Evolutionary conservation across 441 rosid genomes (phyloP), one percentile per base, ranked within the genome.

Genomic region (Theobroma grandiflorum): DNA sequence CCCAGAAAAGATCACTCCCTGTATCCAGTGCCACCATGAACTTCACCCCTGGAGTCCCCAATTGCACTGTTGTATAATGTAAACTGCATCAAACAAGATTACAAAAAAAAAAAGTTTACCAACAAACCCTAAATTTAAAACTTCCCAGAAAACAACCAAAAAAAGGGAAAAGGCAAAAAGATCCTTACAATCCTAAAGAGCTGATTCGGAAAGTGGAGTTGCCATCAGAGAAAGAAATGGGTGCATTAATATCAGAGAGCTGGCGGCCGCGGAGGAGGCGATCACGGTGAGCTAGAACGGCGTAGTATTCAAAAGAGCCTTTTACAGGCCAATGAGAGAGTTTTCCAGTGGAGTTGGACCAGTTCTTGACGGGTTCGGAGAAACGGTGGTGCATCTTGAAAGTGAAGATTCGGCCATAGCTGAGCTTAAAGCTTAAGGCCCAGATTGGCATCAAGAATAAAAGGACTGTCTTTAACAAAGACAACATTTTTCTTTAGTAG

Each of bases 11-110:
- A 79, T 93, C 96, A 72, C 99, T 94, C 26, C 98, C 95, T 0
- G 98, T 90, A 78, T 92, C 99, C 26, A 91, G 93, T 6, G 98
- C 98, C 91, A 90, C 97, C 93, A 92, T 86, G 79, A 96, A 94
- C 87, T 92, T 93, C 89, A 89, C 76, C 65, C 96, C 96, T 9
- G 94, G 99, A 45, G 94, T 90, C 74, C 98, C 98, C 84, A 94
- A 79, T 84, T 91, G 88, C 83, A 94, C 95, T 76, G 95, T 94
- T 70, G 96, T 89, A 84, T 93, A 94, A 86, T 94, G 98, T 87
- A 96, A 88, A 82, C 98, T 96, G 79, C 65, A 79, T 18, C 55
- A 74, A 64, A 72, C 22, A 71, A 47, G 59, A 74, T 37, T 20
- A 14, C 15, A n/a, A 66, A 58, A 43, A 57, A 8, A 65, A 59